Conservation (phyloP, 768 basidiomycete genomes). For the Hypholoma fasciculare region DNA sequence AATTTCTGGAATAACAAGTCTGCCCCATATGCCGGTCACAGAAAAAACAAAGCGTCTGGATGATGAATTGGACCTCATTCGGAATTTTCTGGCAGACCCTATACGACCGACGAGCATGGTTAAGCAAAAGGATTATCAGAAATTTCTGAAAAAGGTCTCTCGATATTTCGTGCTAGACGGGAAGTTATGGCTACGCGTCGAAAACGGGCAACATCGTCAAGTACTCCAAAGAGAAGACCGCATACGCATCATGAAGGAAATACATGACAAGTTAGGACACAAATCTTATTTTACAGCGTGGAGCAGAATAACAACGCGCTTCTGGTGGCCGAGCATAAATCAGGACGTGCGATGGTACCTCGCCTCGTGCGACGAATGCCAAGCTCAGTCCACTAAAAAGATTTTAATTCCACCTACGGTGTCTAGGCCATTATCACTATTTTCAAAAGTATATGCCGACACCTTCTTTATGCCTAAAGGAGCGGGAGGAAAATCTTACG, state of each 20-base stretch:
- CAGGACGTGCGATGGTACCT: conserved; percentile 27
- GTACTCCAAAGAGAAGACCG: conserved; percentile 13
- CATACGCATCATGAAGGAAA: conserved; percentile 8
- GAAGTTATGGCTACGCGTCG: conserved; percentile 13
- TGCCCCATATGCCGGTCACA: not conserved
- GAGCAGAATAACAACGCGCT: conserved; percentile 11
- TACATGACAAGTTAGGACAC: conserved; percentile 23
- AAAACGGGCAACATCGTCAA: conserved; percentile 14
- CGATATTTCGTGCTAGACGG: conserved; percentile 13
- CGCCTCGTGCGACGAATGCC: conserved; percentile 35
- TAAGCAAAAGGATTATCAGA: not conserved
- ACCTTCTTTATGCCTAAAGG: conserved; percentile 33
- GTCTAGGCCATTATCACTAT: conserved; percentile 19
- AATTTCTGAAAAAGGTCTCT: not conserved
- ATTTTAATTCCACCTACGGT: conserved; percentile 23
- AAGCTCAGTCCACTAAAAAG: conserved; percentile 20
- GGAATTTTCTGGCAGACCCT: not conserved
- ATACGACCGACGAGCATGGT: not conserved
- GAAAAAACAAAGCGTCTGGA: not conserved
- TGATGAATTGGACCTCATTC: not conserved
- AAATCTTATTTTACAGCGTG: conserved; percentile 20
- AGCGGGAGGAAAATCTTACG: conserved; percentile 10
- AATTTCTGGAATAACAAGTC: not conserved
- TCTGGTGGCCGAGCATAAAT: conserved; percentile 22
- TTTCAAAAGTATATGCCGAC: conserved; percentile 30